Evolutionary conservation across 176 grass and related monocot species (phyloP), one percentile per base, ranked within the genome.

Genomic region (Avena eriantha): DNA sequence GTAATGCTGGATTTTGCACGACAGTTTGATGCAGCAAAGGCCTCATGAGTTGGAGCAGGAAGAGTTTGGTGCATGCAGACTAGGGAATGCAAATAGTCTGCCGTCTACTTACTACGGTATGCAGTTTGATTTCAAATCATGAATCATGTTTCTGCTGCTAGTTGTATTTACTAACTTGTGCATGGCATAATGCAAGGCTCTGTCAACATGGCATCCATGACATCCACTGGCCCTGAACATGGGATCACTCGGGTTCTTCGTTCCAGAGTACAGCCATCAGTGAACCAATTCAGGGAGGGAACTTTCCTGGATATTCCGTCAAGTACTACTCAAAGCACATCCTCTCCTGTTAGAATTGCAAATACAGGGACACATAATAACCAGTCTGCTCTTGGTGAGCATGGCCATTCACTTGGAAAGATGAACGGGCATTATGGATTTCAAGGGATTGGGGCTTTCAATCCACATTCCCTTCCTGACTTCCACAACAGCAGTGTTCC

Each of bases 401-500:
- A 88, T 49, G 86, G 84, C 73, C 80, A 92, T 78, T 92, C 93
- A 66, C 48, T 93, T 55, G 84, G 88, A 76, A 90, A 89, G 86
- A 88, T 89, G 84, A 89, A 89, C 35, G 69, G 69, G 1, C 69
- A 69, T 84, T 92, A 86, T 55, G 91, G 87, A 70, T 82, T 92
- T 81, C 89, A 93, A 85, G 88, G 86, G 50, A 51, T 85, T 21
- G 49, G 53, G 78, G 72, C 80, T 79, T 92, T 90, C 69, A 90
- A 95, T 85, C 90, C 93, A 78, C 81, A 95, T 79, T 95, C 96
- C 78, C 91, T 95, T 19, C 91, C 96, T 49, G 96, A 95, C 2
- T 89, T 85, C 59, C 84, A 85, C 49, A 87, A 92, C 26, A 84
- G 86, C 82, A 86, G 84, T 65, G 51, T 91, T 65, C 78, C 83